Base-by-base conservation (phyloP, 345 rosid species). In the Capsella bursapastoris region DNA sequence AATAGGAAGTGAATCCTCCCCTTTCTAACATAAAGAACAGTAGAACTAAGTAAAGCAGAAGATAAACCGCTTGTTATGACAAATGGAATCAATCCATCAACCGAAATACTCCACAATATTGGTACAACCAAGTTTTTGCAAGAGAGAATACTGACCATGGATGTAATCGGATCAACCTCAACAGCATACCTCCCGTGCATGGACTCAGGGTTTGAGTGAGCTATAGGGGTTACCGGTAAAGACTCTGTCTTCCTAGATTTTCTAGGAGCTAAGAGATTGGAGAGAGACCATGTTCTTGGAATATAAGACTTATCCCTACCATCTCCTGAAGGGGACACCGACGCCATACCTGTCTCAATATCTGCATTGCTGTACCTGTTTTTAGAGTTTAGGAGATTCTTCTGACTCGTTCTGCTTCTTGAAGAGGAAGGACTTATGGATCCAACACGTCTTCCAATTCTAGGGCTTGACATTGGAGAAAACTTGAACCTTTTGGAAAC, bases 181-280 rank as follows among this genome's bases (percentile, higher is more conserved):
- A 31, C 48, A 10, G 72, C 69, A 64, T 77, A 66, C 29, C 87
- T 81, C 57, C 92, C 92, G 66, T 88, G 92, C 74, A 64, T 73
- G 25, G 97, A 91, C 86, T 87, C 99, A 0, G 97, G 97, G 78
- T 90, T 92, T 22, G 96, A 94, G 78, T 84, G 97, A 72, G 89
- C 49, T 57, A 77, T 64, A 4, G 91, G 96, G 28, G 88, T 85
- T 57, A 58, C 89, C 2, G 97, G 97, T 57, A 85, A 83, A 55
- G 97, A 92, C 45, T 84, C 82, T 18, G 95, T 43, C 50, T 67
- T 84, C 77, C 70, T 88, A 13, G 15, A 43, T 75, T 77, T 86
- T 68, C 34, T 66, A 14, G 90, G 86, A 29, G 88, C 70, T 69
- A 95, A 87, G 70, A 89, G 58, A 80, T 83, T 87, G 15, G 88